A percentile compares a stretch with the other conserved stretches of the same genome.
These are phyloP conservation scores for Pythium aquatile DNA, from an alignment of 352 stramenopile species.

Conservation along the genomic window DNA sequence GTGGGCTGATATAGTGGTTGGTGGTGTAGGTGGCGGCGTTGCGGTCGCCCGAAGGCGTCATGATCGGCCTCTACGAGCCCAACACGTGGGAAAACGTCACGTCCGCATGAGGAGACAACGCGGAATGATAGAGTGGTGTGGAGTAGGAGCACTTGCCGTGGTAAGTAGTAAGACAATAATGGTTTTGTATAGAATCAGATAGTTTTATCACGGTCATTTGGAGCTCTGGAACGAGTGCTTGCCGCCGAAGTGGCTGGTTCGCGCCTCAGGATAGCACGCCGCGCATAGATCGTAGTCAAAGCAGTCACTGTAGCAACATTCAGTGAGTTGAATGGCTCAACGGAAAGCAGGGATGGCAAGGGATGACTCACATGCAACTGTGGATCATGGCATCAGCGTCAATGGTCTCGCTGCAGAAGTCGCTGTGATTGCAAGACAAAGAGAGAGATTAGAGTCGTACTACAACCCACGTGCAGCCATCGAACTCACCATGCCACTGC, in stretches of 20 bases:
- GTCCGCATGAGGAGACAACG: constrained; percentile 40
- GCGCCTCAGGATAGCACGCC: constrained; percentile 32
- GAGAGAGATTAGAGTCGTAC: background rate
- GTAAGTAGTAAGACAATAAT: background rate
- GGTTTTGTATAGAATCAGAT: background rate
- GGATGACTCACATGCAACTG: constrained; percentile 13
- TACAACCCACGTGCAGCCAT: constrained; percentile 8
- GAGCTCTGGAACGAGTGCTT: constrained; percentile 25
- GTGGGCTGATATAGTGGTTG: background rate
- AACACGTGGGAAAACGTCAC: constrained; percentile 87
- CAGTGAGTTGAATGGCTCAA: background rate
- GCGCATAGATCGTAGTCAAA: constrained; percentile 76
- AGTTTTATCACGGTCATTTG: background rate
- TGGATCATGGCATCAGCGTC: background rate
- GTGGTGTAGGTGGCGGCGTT: constrained; percentile 73
- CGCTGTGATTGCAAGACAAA: constrained; percentile 8
- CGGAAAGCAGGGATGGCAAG: background rate
- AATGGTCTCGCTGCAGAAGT: constrained; percentile 16
- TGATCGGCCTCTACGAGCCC: constrained; percentile 91
- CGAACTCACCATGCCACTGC: constrained; percentile 50
- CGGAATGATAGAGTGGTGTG: background rate
- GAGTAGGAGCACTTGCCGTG: background rate
- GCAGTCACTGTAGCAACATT: constrained; percentile 46
- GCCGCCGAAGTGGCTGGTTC: constrained; percentile 24
- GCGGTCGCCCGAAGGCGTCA: constrained; percentile 88